Conservation (phyloP, 2,329 filamentous ascomycete species). For the Hypoxylon sp. region DNA sequence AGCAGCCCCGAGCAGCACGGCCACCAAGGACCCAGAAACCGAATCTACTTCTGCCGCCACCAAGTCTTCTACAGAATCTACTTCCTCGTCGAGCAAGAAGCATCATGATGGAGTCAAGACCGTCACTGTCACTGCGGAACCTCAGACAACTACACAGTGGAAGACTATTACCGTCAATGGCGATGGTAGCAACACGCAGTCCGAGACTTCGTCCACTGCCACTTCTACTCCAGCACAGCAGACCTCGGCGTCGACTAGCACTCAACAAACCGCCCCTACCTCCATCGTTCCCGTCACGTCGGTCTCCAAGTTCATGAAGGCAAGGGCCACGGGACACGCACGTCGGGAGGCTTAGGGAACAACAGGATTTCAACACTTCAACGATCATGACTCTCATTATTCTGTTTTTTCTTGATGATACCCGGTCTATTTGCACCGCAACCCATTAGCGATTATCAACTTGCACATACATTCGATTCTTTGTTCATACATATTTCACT, state of each 20-base stretch:
- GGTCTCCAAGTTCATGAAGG: conserved; percentile 50
- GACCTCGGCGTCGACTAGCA: not conserved
- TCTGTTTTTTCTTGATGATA: conserved; percentile 21
- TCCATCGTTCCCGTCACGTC: conserved; percentile 44
- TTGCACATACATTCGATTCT: conserved; percentile 28
- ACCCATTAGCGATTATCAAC: conserved; percentile 4
- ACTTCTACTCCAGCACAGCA: conserved; percentile 6
- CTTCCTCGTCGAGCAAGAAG: conserved; percentile 33
- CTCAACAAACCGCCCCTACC: conserved; percentile 34
- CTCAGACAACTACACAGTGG: conserved; percentile 59
- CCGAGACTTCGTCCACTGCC: conserved; percentile 14
- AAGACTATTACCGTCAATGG: conserved; percentile 56
- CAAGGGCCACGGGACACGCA: conserved; percentile 48
- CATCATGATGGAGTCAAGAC: conserved; percentile 57
- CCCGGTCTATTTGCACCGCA: conserved; percentile 3
- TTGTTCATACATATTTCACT: conserved; percentile 29
- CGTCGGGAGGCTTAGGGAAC: conserved; percentile 37
- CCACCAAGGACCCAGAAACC: conserved; percentile 33
- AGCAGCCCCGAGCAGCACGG: conserved; percentile 45
- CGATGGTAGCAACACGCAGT: conserved; percentile 16
- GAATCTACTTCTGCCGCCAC: conserved; percentile 39
- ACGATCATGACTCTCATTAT: conserved; percentile 3
- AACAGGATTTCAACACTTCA: not conserved
- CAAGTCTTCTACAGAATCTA: not conserved
- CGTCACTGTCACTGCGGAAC: conserved; percentile 59